Percentiles rank a stretch among this genome's conserved stretches.
Conservation (phyloP, 768 basidiomycete genomes). For the Boletus subparvulus region DNA sequence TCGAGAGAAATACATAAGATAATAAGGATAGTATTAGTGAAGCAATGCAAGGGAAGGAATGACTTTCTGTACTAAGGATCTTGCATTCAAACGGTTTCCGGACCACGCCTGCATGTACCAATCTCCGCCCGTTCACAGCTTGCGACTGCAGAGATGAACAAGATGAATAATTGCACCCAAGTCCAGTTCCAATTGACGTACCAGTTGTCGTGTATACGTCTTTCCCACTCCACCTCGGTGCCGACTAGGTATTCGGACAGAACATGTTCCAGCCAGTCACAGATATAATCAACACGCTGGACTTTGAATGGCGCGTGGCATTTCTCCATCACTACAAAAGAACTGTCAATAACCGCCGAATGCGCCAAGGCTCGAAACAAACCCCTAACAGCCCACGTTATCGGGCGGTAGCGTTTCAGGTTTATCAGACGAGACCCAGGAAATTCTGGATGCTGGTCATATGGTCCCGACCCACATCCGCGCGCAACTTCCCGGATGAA, state of each 20-base stretch:
- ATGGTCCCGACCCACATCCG: slow-evolving; percentile 32
- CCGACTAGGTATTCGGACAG: slow-evolving; percentile 28
- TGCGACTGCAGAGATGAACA: slow-evolving; percentile 9
- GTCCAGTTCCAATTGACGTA: slow-evolving; percentile 7
- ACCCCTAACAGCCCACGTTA: slow-evolving; percentile 44
- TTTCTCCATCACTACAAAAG: slow-evolving; percentile 43
- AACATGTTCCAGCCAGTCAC: slow-evolving; percentile 41
- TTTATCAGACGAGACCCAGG: slow-evolving; percentile 37
- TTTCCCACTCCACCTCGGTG: slow-evolving; percentile 29
- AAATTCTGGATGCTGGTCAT: slow-evolving; percentile 24
- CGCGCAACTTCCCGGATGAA: slow-evolving; percentile 34
- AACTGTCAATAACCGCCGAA: neutral
- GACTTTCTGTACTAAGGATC: neutral
- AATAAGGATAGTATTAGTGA: slow-evolving; percentile 6
- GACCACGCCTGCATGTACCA: slow-evolving; percentile 2
- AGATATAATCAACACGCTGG: slow-evolving; percentile 34
- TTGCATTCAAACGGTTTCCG: neutral
- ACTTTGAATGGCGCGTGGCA: slow-evolving; percentile 46
- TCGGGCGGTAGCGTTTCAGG: slow-evolving; percentile 37
- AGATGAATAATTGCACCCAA: neutral
- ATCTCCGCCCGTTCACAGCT: neutral
- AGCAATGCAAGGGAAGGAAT: neutral
- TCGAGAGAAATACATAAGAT: slow-evolving; percentile 1
- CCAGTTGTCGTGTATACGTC: slow-evolving; percentile 30
- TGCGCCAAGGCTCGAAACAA: slow-evolving; percentile 2